These are phyloP conservation scores for Acacia melanoxylon DNA, from an alignment of 306 rosid genomes.

Conservation along the genomic window DNA sequence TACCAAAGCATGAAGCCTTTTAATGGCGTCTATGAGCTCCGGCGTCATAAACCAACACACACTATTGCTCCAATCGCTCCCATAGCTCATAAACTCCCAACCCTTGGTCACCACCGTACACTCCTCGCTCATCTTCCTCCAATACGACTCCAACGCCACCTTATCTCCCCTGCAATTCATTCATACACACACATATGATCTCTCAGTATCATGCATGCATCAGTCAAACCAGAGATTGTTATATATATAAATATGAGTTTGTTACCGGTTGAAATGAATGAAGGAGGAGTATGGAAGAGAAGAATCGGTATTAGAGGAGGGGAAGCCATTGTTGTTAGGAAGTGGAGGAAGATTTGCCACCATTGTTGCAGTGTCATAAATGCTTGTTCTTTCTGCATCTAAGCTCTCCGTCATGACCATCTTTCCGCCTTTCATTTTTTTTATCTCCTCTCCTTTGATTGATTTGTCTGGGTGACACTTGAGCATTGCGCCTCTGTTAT, in stretches of 20 bases:
- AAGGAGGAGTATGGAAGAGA: slow-evolving; percentile 15
- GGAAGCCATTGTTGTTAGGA: not conserved
- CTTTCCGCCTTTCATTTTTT: not conserved
- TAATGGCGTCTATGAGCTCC: slow-evolving; percentile 44
- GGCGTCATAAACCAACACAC: slow-evolving; percentile 71
- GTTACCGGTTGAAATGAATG: slow-evolving; percentile 55
- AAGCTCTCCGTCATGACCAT: not conserved
- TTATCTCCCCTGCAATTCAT: slow-evolving; percentile 68
- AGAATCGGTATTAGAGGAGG: not conserved
- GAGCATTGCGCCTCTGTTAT: no score
- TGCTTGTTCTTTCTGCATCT: not conserved
- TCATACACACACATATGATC: not conserved
- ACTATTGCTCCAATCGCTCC: slow-evolving; percentile 29
- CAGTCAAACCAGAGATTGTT: not conserved
- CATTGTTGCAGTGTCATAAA: slow-evolving; percentile 5
- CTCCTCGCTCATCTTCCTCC: slow-evolving; percentile 58
- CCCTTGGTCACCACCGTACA: slow-evolving; percentile 65
- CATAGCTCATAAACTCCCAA: slow-evolving; percentile 56
- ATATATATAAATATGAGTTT: not conserved
- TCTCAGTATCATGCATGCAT: not conserved
- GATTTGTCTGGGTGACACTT: not conserved
- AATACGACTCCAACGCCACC: slow-evolving; percentile 39
- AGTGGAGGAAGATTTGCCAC: not conserved
- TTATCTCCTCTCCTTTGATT: not conserved
- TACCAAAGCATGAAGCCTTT: slow-evolving; percentile 51